Evolutionary conservation across 352 stramenopile species (phyloP).

Genomic region (Phytophthora citricola): DNA sequence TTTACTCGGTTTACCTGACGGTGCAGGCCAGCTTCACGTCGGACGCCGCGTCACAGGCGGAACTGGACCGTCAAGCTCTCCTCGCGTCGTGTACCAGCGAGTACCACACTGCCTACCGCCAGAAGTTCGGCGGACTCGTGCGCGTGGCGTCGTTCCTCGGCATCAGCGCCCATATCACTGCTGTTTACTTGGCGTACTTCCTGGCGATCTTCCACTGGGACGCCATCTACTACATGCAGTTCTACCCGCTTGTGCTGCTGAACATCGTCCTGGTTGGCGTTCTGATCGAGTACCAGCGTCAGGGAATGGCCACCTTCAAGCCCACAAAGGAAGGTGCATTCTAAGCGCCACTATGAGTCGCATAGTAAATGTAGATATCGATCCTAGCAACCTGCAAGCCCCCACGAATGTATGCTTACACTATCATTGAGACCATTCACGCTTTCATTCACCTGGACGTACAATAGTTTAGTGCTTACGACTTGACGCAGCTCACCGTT

Average conservation of each 20-base stretch:
- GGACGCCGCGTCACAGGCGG: conserved; percentile 64
- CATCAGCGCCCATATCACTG: conserved; percentile 79
- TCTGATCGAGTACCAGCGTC: conserved; percentile 68
- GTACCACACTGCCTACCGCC: conserved; percentile 67
- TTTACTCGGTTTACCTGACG: conserved; percentile 82
- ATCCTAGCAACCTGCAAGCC: conserved; percentile 32
- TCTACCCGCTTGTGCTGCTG: conserved; percentile 75
- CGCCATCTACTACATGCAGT: conserved; percentile 75
- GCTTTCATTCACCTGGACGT: conserved; percentile 9
- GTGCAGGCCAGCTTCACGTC: conserved; percentile 74
- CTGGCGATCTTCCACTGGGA: conserved; percentile 79
- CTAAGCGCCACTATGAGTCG: conserved; percentile 28
- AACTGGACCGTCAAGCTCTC: conserved; percentile 58
- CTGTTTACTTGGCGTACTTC: conserved; percentile 76
- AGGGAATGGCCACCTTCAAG: conserved; percentile 62
- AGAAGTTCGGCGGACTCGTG: conserved; percentile 64
- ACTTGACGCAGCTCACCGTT: conserved; percentile 48
- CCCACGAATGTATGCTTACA: conserved; percentile 43
- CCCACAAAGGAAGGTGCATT: conserved; percentile 51
- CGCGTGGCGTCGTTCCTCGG: conserved; percentile 83
- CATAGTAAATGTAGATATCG: conserved; percentile 51
- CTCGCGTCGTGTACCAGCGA: conserved; percentile 70
- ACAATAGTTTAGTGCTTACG: conserved; percentile 8
- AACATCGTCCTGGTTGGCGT: conserved; percentile 64
- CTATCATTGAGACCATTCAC: conserved; percentile 25